Conservation (phyloP, 73 alveolate species). For the Paramecium tetraurelia region DNA sequence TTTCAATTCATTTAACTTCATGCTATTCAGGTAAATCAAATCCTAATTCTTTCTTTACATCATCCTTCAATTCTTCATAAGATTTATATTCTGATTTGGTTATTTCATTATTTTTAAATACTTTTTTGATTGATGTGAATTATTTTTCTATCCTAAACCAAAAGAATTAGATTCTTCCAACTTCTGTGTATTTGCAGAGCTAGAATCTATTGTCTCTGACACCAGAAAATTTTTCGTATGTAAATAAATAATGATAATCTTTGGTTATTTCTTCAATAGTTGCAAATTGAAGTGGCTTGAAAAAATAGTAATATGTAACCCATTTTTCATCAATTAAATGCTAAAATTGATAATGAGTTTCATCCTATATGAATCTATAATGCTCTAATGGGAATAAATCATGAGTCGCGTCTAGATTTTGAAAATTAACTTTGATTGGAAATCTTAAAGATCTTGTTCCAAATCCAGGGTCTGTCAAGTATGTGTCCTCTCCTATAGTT, state of each 20-base stretch:
- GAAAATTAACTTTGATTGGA: background rate
- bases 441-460: slow-evolving; percentile 3
- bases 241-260: background rate
- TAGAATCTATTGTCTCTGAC: background rate
- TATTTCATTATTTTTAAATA: background rate
- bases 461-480: background rate
- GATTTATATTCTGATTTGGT: background rate
- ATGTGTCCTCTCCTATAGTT: background rate
- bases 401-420: background rate
- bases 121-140: background rate
- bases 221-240: background rate
- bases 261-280: background rate
- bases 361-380: background rate
- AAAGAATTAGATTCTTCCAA: background rate
- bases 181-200: background rate
- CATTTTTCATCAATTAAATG: background rate
- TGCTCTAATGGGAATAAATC: background rate
- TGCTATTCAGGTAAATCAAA: background rate
- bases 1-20: background rate
- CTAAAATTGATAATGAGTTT: background rate
- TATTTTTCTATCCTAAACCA: background rate
- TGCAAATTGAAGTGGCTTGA: background rate
- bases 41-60: background rate
- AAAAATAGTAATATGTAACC: background rate
- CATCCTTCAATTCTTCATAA: background rate